Percentiles rank a stretch among this genome's conserved stretches.
Conservation (phyloP, 2,329 filamentous ascomycete species). For the Leptographium galeiforme region DNA sequence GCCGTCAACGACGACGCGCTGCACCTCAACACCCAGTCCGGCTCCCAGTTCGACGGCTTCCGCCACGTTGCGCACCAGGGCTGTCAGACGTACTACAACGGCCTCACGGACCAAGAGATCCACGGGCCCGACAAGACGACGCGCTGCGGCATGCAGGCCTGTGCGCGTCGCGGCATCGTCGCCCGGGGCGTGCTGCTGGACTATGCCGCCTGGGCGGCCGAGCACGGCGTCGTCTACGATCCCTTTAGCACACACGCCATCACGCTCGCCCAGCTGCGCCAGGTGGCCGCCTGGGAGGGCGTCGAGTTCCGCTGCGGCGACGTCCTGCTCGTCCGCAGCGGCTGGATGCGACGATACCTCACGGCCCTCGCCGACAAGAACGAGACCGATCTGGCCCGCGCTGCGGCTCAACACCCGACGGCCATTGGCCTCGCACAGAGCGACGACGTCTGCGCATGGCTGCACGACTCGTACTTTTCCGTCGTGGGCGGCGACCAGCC, state of each 20-base stretch:
- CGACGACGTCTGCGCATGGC: conserved; percentile 45
- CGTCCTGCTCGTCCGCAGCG: conserved; percentile 51
- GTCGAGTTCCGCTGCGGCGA: conserved; percentile 52
- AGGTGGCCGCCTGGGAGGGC: conserved; percentile 44
- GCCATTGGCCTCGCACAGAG: conserved; percentile 26
- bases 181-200: conserved; percentile 44
- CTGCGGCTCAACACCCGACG: conserved; percentile 12
- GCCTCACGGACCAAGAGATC: not conserved
- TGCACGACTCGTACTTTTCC: conserved; percentile 57
- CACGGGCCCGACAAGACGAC: not conserved
- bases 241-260: conserved; percentile 40
- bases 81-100: conserved; percentile 1
- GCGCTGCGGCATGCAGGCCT: conserved; percentile 5
- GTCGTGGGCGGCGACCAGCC: conserved; percentile 50
- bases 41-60: conserved; percentile 29
- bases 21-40: conserved; percentile 30
- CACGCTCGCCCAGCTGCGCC: conserved; percentile 37
- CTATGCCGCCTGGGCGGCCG: conserved; percentile 32
- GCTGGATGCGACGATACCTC: conserved; percentile 45
- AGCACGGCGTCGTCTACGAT: conserved; percentile 34
- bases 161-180: conserved; percentile 31
- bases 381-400: conserved; percentile 17
- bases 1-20: conserved; percentile 20
- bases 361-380: conserved; percentile 20
- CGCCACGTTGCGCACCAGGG: conserved; percentile 19